These are phyloP conservation scores for Penicillium alfredii DNA, from an alignment of 495 filamentous ascomycete genomes.

Conservation along the genomic window DNA sequence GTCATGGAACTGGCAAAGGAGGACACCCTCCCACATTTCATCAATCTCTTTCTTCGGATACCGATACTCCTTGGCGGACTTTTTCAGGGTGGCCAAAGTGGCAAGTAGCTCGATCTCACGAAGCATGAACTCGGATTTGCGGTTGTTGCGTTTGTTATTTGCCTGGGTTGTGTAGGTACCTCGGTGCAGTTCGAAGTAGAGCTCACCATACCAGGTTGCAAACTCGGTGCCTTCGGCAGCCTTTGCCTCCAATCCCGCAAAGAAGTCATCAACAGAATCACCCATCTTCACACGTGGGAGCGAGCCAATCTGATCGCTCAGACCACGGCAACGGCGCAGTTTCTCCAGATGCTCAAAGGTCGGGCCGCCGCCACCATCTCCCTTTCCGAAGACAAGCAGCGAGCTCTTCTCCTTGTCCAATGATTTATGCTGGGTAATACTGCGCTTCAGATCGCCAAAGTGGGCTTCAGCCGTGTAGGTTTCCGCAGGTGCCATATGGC, in stretches of 20 bases:
- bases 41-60: conserved; percentile 92
- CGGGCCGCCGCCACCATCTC: conserved; percentile 91
- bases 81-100: conserved; percentile 70
- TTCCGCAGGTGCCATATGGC: conserved; percentile 91
- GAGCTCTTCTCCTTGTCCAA: conserved; percentile 85
- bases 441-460: conserved; percentile 91
- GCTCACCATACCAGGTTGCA: conserved; percentile 94
- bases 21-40: conserved; percentile 80
- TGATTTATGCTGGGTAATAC: conserved; percentile 88
- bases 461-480: conserved; percentile 93
- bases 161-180: conserved; percentile 96
- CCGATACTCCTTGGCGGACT: conserved; percentile 53
- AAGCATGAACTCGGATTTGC: conserved; percentile 75
- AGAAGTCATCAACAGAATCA: conserved; percentile 93
- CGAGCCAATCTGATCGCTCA: conserved; percentile 78
- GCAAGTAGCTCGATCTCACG: conserved; percentile 86
- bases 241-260: conserved; percentile 71
- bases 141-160: conserved; percentile 93
- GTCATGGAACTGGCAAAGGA: conserved; percentile 95
- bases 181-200: conserved; percentile 95
- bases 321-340: conserved; percentile 85
- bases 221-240: conserved; percentile 66
- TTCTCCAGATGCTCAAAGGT: conserved; percentile 95
- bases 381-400: conserved; percentile 89
- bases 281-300: conserved; percentile 87